These are phyloP conservation scores for Henckelia pumila DNA, from an alignment of 257 asterid genomes.

Conservation along the genomic window DNA sequence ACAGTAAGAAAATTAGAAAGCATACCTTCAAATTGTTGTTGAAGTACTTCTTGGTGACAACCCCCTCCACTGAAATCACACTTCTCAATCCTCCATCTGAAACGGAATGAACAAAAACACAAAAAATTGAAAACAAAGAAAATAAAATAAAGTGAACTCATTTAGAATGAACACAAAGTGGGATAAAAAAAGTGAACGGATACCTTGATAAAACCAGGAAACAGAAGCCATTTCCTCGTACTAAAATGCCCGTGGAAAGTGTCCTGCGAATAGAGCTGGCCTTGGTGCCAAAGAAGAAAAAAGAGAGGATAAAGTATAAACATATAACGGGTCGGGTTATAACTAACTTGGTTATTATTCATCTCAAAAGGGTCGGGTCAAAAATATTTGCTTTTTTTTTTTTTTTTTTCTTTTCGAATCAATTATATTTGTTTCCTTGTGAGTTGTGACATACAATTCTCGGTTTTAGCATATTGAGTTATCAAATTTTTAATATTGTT, in stretches of 20 bases:
- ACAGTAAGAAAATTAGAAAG: neutral
- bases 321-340: neutral
- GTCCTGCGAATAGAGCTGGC: neutral
- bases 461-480: too few species aligned
- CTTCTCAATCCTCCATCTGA: slow-evolving; percentile 42
- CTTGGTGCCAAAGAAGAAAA: too few species aligned
- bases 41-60: slow-evolving; percentile 19
- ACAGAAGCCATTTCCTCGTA: slow-evolving; percentile 34
- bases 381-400: too few species aligned
- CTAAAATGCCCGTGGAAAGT: neutral
- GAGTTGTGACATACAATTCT: too few species aligned
- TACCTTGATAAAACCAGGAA: slow-evolving; percentile 53
- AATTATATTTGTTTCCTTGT: too few species aligned
- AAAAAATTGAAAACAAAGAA: neutral
- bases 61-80: slow-evolving; percentile 32
- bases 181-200: neutral
- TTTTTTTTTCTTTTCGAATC: too few species aligned
- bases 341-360: neutral
- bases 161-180: neutral
- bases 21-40: slow-evolving; percentile 31
- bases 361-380: too few species aligned
- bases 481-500: too few species aligned
- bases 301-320: neutral
- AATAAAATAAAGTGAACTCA: neutral
- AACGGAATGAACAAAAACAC: neutral